These are phyloP conservation scores for Fusarium abutilonis DNA, from an alignment of 2,329 filamentous ascomycete species.

Conservation along the genomic window DNA sequence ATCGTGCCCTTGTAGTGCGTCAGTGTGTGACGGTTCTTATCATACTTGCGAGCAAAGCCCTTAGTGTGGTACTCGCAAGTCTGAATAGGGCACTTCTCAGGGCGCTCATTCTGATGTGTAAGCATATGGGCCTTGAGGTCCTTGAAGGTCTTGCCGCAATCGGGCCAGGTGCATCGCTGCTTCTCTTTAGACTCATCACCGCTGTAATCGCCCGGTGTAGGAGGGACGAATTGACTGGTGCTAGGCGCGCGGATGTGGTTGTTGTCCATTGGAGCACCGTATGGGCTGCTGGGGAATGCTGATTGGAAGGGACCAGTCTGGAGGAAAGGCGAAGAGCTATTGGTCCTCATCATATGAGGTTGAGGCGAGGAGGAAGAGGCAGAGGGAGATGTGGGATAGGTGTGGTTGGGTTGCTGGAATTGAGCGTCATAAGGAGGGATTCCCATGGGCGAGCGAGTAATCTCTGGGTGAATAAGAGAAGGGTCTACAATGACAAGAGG, in stretches of 20 bases:
- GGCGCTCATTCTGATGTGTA: constrained; percentile 89
- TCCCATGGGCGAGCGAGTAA: constrained; percentile 59
- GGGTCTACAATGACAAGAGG: constrained; percentile 57
- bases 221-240: constrained; percentile 74
- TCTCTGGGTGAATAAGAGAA: constrained; percentile 66
- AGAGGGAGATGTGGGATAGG: constrained; percentile 71
- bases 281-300: constrained; percentile 64
- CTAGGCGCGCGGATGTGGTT: constrained; percentile 69
- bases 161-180: constrained; percentile 80
- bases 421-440: constrained; percentile 58
- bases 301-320: constrained; percentile 64
- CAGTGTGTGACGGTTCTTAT: constrained; percentile 93
- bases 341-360: constrained; percentile 59
- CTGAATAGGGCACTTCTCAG: constrained; percentile 92
- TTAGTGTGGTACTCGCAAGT: constrained; percentile 93
- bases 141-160: constrained; percentile 88
- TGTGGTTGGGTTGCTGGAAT: constrained; percentile 58
- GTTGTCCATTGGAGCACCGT: constrained; percentile 56
- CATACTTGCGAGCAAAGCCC: constrained; percentile 94
- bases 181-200: constrained; percentile 73
- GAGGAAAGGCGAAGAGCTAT: constrained; percentile 74
- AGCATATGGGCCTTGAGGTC: constrained; percentile 94
- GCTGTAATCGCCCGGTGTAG: constrained; percentile 66
- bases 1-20: constrained; percentile 98
- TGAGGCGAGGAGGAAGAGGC: constrained; percentile 64